Base-by-base conservation (phyloP, 2,329 filamentous ascomycete species). In the Hypoxylon sp. region DNA sequence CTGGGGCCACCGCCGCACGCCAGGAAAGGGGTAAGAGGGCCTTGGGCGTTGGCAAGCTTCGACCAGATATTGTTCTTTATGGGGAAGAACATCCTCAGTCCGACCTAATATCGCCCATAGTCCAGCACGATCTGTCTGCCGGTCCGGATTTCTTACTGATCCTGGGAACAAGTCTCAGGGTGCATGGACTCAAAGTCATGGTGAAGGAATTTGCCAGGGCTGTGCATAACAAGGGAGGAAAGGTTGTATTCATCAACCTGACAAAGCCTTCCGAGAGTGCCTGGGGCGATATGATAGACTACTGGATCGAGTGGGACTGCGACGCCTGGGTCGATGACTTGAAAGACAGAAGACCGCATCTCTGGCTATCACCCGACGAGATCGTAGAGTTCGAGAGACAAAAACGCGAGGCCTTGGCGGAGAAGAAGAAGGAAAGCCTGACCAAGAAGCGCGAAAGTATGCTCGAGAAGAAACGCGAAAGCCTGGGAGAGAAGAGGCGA, bases 261-360 rank as follows among this genome's bases (percentile, higher is more conserved):
- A 90, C 88, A 1, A 88, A 88, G 66, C 88, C 88, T 0, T 80
- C 88, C 0, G 87, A 90, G 68, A 91, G 88, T 68, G 83, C 81
- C 1, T 91, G 88, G 88, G 84, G 87, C 1, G 88, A 90, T 50
- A 76, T 90, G 0, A 88, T 91, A 49, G 88, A 91, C 72, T 89
- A 87, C 60, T 90, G 88, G 84, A 81, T 91, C 1, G 81, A 88
- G 61, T 90, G 87, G 87, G 88, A 91, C 67, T 91, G 88, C 58
- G 88, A 91, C 64, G 84, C 84, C 3, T 91, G 88, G 88, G 87
- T 91, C 0, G 73, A 79, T 8, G 86, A 90, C 67, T 70, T 91
- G 50, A 84, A 82, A 58, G 73, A 75, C 47, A 81, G 83, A 49
- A 81, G 87, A 53, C 82, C 85, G 1, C 79, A 81, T 43, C 75